Percentiles rank a stretch among this genome's conserved stretches.
These are phyloP conservation scores for Geranium brycei DNA, from an alignment of 345 rosid genomes.

Conservation along the genomic window DNA sequence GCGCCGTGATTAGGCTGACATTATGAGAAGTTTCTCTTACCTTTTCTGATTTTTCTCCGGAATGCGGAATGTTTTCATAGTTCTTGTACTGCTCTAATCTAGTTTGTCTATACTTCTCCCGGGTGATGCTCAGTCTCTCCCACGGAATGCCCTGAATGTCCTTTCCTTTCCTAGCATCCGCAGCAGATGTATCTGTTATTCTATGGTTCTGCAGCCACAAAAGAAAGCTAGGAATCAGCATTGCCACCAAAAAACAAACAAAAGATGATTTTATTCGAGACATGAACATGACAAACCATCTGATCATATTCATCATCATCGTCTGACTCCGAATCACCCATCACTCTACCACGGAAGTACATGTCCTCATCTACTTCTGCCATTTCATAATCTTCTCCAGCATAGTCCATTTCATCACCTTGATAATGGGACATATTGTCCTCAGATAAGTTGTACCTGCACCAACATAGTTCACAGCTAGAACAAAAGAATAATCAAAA, in stretches of 20 bases:
- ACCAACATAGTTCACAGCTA: slow-evolving; percentile 1
- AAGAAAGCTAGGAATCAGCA: no score
- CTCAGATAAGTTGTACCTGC: slow-evolving; percentile 10
- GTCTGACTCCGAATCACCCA: slow-evolving; percentile 44
- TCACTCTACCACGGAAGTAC: slow-evolving; percentile 32
- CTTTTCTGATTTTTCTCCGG: slow-evolving; percentile 33
- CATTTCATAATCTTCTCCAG: slow-evolving; percentile 36
- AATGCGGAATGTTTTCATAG: slow-evolving; percentile 34
- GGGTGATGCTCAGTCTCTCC: slow-evolving; percentile 40
- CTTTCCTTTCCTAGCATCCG: slow-evolving; percentile 43
- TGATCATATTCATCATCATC: slow-evolving; percentile 36
- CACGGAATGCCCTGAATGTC: slow-evolving; percentile 72
- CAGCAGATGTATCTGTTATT: slow-evolving; percentile 41
- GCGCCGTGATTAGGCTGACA: not conserved
- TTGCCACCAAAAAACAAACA: no score
- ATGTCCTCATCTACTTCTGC: slow-evolving; percentile 41
- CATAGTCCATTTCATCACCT: slow-evolving; percentile 29
- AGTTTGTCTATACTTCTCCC: slow-evolving; percentile 43
- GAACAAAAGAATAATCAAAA: no score
- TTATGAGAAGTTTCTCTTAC: slow-evolving; percentile 12
- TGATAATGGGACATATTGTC: slow-evolving; percentile 29
- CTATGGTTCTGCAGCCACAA: slow-evolving; percentile 19
- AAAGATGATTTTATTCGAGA: no score
- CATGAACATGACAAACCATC: slow-evolving; percentile 17
- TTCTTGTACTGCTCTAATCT: slow-evolving; percentile 59